Evolutionary conservation across 768 basidiomycete genomes (phyloP), one percentile per base, ranked within the genome.

Genomic region (Tulasnella sp.): DNA sequence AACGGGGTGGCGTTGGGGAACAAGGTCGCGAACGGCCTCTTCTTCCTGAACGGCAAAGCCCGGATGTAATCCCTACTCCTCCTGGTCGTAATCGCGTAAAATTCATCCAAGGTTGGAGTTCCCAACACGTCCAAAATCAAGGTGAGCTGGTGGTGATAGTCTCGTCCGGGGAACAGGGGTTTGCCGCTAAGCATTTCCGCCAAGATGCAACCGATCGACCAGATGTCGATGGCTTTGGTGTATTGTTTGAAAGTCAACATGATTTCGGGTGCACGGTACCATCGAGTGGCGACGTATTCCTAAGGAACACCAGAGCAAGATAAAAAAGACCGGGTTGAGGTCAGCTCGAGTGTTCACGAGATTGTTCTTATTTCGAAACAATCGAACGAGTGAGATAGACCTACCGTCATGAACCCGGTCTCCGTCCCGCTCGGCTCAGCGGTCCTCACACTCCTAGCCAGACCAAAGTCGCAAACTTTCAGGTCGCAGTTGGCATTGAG

Each of bases 401-500:
- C 18, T 12, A 80, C 83, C 8, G 85, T 85, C 83, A 85, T 84
- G 82, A 85, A 85, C n/a, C 84, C 85, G 27, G 83, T 84, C 75
- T 83, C 84, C 10, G 82, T 83, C 5, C 83, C 84, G 42, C 82
- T 83, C 18, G 81, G 83, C 71, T 84, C 85, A 0, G 84, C 84
- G 19, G 85, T 85, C 58, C 76, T 80, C 24, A 84, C 82, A 38
- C 81, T 81, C 24, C 94, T 90, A 1, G 94, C 95, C 38, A 96
- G 90, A 9, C 94, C 94, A 85, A 96, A 96, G 84, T 96, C 95
- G 85, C 93, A 94, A 78, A 95, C 95, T 87, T 97, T 97, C 78
- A 98, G 90, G 86, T 98, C 96, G 83, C 96, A 98, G 83, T 97
- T 98, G 73, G 96, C 95, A 83, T 99, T 99, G 80, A 99, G 87